Conservation (phyloP, 306 rosid species). For the Luffa aegyptiaca region DNA sequence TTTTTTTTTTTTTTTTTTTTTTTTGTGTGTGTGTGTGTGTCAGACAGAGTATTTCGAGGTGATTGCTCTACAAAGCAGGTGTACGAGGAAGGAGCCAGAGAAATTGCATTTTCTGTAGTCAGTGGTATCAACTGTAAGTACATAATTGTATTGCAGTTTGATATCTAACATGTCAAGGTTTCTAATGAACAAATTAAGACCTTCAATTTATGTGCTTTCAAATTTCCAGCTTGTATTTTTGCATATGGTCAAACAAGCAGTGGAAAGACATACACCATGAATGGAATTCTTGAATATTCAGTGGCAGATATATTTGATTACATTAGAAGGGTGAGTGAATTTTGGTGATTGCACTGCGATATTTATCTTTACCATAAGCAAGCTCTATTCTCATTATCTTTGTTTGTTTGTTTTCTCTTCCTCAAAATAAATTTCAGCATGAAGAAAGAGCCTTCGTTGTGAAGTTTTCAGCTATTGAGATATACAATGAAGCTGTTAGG, state of each 20-base stretch:
- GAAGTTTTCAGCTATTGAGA: conserved; percentile 93
- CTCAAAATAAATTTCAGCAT: conserved; percentile 43
- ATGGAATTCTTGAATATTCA: conserved; percentile 85
- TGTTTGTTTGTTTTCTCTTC: conserved; percentile 9
- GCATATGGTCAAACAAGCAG: conserved; percentile 99
- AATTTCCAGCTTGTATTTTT: conserved; percentile 75
- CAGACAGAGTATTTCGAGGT: conserved; percentile 85
- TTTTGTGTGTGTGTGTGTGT: too few relatives aligned
- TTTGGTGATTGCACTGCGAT: background rate
- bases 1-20: background rate
- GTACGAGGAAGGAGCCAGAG: conserved; percentile 81
- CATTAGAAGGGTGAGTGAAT: conserved; percentile 52
- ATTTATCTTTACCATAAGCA: background rate
- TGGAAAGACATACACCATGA: conserved; percentile 98
- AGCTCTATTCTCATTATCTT: background rate
- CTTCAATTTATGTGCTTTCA: conserved; percentile 6
- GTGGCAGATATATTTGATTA: conserved; percentile 86
- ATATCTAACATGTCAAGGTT: conserved; percentile 21
- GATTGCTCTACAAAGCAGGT: conserved; percentile 80
- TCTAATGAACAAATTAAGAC: conserved; percentile 1
- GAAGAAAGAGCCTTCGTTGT: conserved; percentile 89
- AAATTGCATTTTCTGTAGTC: conserved; percentile 90
- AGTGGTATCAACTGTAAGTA: conserved; percentile 88
- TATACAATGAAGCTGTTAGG: conserved; percentile 93
- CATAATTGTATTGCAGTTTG: background rate